Evolutionary conservation across 345 rosid species (phyloP), one percentile per base, ranked within the genome.

Genomic region (Heritiera fomes): DNA sequence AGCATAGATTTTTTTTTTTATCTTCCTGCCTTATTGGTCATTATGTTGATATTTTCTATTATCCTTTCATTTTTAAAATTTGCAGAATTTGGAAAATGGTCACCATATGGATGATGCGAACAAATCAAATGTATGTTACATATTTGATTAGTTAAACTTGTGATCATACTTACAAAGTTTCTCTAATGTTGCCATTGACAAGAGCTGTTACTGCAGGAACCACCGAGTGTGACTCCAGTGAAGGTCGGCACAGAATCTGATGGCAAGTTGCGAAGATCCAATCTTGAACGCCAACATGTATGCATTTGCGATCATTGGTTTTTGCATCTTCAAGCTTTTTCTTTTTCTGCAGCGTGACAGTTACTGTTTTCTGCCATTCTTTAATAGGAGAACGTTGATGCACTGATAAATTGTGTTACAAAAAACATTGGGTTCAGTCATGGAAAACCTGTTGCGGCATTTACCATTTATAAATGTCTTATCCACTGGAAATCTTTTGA

Each of bases 401-500:
- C 95, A 61, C 97, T 96, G 75, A 91, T 96, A 73, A 82, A 80
- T 70, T 90, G 95, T 82, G 99, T 96, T 59, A 77, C 56, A 71
- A 87, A 87, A 63, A 91, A 90, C 84, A 85, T 96, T 61, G 98
- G 97, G 23, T 93, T 88, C 84, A 91, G 93, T 84, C 87, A 92
- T 23, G 98, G 90, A 71, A 96, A 96, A 82, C 93, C 99, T 60
- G 77, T 92, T 83, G 98, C 99, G 38, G 99, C 98, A 75, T 90
- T 94, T 86, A 94, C 99, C 74, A 92, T 92, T 78, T 96, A 96
- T 82, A 94, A 87, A 79, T 96, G 98, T 85, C 99, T 94, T 80
- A 95, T 96, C 79, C 92, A 92, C 60, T 94, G 99, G 98, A 96
- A 96, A 82, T 96, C 97, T 66, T 96, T 94, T 84, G 99, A 94